These are phyloP conservation scores for Sodiomyces alkalinus DNA, from an alignment of 2,329 filamentous ascomycete genomes.

Conservation along the genomic window DNA sequence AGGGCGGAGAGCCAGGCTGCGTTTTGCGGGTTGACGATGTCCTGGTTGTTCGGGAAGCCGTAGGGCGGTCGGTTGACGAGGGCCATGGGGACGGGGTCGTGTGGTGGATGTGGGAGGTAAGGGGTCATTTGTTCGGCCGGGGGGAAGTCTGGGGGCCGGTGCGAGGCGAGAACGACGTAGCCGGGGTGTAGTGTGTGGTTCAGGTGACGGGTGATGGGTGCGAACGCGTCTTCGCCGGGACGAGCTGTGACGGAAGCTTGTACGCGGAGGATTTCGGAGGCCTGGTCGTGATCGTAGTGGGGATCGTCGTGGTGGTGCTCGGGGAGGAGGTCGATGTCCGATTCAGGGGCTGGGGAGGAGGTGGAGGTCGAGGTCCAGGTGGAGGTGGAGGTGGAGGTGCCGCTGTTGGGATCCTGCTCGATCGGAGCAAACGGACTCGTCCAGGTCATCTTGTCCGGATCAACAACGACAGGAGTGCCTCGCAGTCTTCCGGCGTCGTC, in stretches of 20 bases:
- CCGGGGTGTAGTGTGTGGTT: constrained; percentile 24
- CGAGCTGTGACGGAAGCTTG: constrained; percentile 39
- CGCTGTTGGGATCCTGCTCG: constrained; percentile 1
- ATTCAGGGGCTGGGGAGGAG: not conserved
- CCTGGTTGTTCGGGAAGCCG: constrained; percentile 45
- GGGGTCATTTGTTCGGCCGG: constrained; percentile 44
- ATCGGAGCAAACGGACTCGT: no score
- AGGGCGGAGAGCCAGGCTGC: constrained; percentile 58
- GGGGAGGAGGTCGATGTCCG: constrained; percentile 18
- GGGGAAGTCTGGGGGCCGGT: not conserved
- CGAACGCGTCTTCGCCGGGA: constrained; percentile 33
- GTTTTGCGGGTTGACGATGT: constrained; percentile 55
- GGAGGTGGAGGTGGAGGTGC: no score
- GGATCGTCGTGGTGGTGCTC: constrained; percentile 43
- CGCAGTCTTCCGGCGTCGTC: constrained; percentile 14
- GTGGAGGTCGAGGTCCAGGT: no score
- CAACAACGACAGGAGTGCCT: constrained; percentile 13
- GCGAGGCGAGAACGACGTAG: not conserved
- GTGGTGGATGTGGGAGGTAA: constrained; percentile 39
- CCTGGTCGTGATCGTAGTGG: constrained; percentile 48
- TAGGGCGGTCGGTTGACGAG: constrained; percentile 56
- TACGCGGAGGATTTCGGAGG: constrained; percentile 44
- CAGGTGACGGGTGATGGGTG: constrained; percentile 49
- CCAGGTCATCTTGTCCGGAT: constrained; percentile 11
- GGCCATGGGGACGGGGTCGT: constrained; percentile 51